phyloP scores from a whole-genome alignment of 257 asterid genomes.

The Mitragyna speciosa region DNA sequence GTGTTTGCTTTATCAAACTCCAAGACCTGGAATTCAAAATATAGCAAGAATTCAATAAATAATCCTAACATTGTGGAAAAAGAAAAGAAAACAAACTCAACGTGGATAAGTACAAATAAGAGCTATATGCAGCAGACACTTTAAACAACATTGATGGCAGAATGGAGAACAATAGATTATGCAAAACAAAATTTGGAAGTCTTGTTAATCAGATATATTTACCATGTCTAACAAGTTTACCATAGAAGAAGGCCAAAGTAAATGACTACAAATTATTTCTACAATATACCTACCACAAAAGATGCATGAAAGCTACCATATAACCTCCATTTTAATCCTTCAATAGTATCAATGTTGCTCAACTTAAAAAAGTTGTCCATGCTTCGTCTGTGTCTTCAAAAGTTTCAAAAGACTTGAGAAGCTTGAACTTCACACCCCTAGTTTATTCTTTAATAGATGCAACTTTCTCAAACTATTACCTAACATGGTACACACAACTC shows the following conservation, averaged over 20 bases:
- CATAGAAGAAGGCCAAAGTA: background rate
- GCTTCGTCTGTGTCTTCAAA: no score
- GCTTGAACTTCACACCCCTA: no score
- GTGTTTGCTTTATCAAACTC: conserved; percentile 50
- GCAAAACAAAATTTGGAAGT: no score
- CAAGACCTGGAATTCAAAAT: conserved; percentile 40
- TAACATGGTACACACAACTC: no score
- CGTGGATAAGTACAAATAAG: background rate
- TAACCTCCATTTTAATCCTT: background rate
- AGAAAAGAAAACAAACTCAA: background rate
- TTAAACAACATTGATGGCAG: background rate
- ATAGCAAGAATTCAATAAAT: background rate
- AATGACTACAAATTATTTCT: background rate
- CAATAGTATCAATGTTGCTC: no score
- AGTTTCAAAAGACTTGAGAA: no score
- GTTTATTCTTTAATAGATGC: no score
- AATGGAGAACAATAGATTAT: background rate
- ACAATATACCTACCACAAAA: background rate
- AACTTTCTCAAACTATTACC: no score
- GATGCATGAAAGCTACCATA: background rate
- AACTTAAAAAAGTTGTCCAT: no score
- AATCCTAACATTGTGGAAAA: background rate
- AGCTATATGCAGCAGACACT: background rate
- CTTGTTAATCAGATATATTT: no score
- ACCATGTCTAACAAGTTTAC: no score